Evolutionary conservation across 148 eudicot genomes (phyloP).

Genomic region (Hydrangea macrophylla): DNA sequence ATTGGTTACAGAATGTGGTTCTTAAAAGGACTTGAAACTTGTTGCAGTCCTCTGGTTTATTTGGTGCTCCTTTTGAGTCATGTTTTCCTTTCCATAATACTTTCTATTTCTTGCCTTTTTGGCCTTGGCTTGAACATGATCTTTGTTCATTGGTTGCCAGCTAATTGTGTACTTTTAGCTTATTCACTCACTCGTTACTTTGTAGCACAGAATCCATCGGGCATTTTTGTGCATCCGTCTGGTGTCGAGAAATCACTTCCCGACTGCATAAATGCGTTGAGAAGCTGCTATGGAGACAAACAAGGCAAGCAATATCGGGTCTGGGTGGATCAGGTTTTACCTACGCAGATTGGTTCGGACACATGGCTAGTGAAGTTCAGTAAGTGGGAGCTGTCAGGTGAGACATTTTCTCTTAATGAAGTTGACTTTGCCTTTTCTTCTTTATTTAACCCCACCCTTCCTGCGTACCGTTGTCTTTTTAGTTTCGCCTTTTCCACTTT

Average conservation of each 20-base stretch:
- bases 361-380: conserved; percentile 59
- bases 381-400: conserved; percentile 54
- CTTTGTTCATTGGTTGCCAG: neutral
- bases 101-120: neutral
- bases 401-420: conserved; percentile 1
- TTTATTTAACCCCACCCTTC: too few species aligned
- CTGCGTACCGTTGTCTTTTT: neutral
- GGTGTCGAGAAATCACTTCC: conserved; percentile 42
- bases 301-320: conserved; percentile 46
- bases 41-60: neutral
- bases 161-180: neutral
- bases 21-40: conserved; percentile 1
- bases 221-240: conserved; percentile 53
- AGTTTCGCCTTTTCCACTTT: neutral
- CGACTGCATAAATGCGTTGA: conserved; percentile 41
- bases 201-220: conserved; percentile 36
- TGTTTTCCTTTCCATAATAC: conserved; percentile 1
- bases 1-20: neutral
- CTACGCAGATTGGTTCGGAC: conserved; percentile 40
- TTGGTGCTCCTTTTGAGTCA: neutral
- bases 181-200: neutral
- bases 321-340: conserved; percentile 60
- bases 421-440: neutral
- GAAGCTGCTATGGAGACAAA: conserved; percentile 52
- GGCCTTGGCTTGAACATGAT: neutral